Evolutionary conservation across 306 rosid genomes (phyloP).

Genomic region (Parietaria judaica): DNA sequence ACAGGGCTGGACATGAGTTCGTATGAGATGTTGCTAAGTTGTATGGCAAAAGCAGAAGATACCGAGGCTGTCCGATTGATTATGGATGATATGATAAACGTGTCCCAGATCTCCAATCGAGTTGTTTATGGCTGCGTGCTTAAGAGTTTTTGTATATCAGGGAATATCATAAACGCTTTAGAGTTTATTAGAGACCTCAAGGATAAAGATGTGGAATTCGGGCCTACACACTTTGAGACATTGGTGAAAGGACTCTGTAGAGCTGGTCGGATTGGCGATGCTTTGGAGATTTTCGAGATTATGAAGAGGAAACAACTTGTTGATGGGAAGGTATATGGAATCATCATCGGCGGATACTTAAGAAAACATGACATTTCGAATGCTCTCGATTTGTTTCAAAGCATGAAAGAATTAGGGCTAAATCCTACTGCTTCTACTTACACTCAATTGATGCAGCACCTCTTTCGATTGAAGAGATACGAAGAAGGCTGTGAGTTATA

Average conservation of each 20-base stretch:
- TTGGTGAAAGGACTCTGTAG: slow-evolving; percentile 74
- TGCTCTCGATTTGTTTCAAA: slow-evolving; percentile 54
- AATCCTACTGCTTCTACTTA: slow-evolving; percentile 49
- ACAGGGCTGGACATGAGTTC: slow-evolving; percentile 40
- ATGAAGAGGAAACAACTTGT: slow-evolving; percentile 43
- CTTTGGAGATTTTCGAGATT: slow-evolving; percentile 64
- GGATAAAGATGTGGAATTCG: slow-evolving; percentile 44
- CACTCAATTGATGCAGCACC: slow-evolving; percentile 70
- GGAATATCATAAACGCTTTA: slow-evolving; percentile 68
- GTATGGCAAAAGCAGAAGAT: slow-evolving; percentile 57
- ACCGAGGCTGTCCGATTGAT: slow-evolving; percentile 39
- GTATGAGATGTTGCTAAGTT: slow-evolving; percentile 47
- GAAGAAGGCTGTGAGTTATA: slow-evolving; percentile 59
- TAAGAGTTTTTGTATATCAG: slow-evolving; percentile 56
- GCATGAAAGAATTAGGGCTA: slow-evolving; percentile 54
- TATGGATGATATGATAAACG: slow-evolving; percentile 55
- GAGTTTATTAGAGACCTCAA: slow-evolving; percentile 68
- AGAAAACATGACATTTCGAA: slow-evolving; percentile 36
- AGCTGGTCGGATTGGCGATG: slow-evolving; percentile 52
- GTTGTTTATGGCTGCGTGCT: slow-evolving; percentile 45
- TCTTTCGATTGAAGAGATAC: slow-evolving; percentile 43
- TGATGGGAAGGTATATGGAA: slow-evolving; percentile 47
- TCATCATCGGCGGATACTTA: slow-evolving; percentile 57
- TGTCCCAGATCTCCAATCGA: slow-evolving; percentile 41
- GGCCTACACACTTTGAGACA: slow-evolving; percentile 47